phyloP scores from a whole-genome alignment of 768 basidiomycete genomes.

The Cubamyces sp. region DNA sequence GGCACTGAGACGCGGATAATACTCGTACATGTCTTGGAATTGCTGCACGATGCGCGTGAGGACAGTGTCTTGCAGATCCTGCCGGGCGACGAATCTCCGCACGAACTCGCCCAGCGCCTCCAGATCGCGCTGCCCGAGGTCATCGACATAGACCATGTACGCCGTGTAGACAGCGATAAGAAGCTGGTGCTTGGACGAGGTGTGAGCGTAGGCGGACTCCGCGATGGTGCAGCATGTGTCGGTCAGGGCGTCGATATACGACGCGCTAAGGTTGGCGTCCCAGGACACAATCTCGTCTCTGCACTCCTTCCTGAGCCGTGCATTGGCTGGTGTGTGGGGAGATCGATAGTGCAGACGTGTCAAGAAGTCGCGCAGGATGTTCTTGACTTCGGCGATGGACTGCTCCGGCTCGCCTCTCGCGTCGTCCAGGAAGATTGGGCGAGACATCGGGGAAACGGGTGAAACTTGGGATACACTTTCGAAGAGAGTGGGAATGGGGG shows the following conservation, averaged over 20 bases:
- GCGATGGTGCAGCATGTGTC: constrained; percentile 12
- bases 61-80: constrained; percentile 36
- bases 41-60: constrained; percentile 41
- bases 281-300: constrained; percentile 6
- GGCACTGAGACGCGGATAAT: constrained; percentile 37
- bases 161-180: constrained; percentile 47
- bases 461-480: no score
- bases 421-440: not conserved
- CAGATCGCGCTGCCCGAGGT: constrained; percentile 33
- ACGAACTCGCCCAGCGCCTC: constrained; percentile 40
- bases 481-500: no score
- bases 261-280: not conserved
- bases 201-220: constrained; percentile 23
- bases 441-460: no score
- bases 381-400: not conserved
- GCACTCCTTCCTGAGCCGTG: not conserved
- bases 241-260: not conserved
- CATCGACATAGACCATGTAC: constrained; percentile 43
- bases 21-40: constrained; percentile 34
- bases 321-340: not conserved
- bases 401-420: not conserved
- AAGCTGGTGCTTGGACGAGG: constrained; percentile 32
- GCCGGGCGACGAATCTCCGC: constrained; percentile 34
- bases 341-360: not conserved
- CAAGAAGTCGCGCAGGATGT: constrained; percentile 1